Conservation (phyloP, 1,139 yeast genomes). For the Geotrichum macrosporum region DNA sequence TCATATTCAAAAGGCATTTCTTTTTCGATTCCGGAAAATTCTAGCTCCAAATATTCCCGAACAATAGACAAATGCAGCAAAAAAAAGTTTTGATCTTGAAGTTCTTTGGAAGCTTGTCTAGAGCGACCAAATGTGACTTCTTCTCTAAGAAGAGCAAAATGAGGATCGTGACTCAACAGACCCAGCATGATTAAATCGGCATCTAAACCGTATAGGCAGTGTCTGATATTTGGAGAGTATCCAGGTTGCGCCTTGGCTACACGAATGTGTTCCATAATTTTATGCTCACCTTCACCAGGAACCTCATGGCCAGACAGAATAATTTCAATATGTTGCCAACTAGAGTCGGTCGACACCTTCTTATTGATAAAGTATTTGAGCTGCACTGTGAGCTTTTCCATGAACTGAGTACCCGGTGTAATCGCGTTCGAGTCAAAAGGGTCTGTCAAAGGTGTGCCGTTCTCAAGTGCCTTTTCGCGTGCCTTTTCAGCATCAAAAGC, state of each 20-base stretch:
- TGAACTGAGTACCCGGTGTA: conserved; percentile 97
- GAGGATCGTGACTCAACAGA: conserved; percentile 93
- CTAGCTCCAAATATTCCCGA: conserved; percentile 86
- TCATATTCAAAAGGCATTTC: conserved; percentile 60
- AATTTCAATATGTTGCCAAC: conserved; percentile 82
- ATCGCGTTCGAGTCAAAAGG: conserved; percentile 89
- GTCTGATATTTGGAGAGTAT: conserved; percentile 84
- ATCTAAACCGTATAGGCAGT: conserved; percentile 93
- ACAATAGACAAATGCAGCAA: conserved; percentile 80
- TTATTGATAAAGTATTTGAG: conserved; percentile 87
- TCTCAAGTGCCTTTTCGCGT: conserved; percentile 56
- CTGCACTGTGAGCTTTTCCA: conserved; percentile 82
- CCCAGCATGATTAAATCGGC: conserved; percentile 97
- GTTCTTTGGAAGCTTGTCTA: conserved; percentile 46
- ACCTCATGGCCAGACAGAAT: conserved; percentile 93
- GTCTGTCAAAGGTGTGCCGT: conserved; percentile 54
- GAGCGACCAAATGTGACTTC: conserved; percentile 81
- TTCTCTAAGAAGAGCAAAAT: conserved; percentile 89
- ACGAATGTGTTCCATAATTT: conserved; percentile 90
- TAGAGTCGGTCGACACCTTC: conserved; percentile 79
- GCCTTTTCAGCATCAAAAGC: conserved; percentile 86
- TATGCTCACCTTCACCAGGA: conserved; percentile 99
- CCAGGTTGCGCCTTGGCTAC: conserved; percentile 78
- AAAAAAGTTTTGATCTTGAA: conserved; percentile 76
- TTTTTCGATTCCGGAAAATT: conserved; percentile 67